Conservation (phyloP, 192 early-diverging fungal species). For the Phycomyces blakesleeanus region DNA sequence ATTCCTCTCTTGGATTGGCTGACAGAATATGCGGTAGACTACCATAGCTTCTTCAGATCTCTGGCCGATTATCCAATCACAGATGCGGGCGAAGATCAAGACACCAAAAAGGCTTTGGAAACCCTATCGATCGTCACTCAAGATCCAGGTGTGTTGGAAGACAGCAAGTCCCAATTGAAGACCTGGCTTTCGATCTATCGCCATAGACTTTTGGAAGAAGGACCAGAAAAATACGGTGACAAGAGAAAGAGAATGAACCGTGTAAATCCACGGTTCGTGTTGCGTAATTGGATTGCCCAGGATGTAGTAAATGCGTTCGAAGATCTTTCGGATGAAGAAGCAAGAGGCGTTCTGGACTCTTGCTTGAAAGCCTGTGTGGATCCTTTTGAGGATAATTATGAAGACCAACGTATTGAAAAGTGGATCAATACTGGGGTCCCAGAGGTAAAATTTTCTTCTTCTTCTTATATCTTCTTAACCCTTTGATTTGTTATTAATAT, state of each 20-base stretch:
- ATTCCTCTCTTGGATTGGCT: slow-evolving; percentile 69
- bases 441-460: slow-evolving; percentile 22
- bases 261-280: slow-evolving; percentile 72
- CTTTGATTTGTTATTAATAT: slow-evolving; percentile 23
- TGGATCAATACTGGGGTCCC: slow-evolving; percentile 36
- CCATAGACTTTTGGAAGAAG: slow-evolving; percentile 42
- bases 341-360: slow-evolving; percentile 36
- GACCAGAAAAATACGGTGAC: slow-evolving; percentile 13
- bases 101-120: slow-evolving; percentile 16
- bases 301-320: slow-evolving; percentile 55
- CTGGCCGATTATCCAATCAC: slow-evolving; percentile 53
- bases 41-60: slow-evolving; percentile 69
- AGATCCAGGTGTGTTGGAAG: slow-evolving; percentile 24
- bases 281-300: slow-evolving; percentile 79
- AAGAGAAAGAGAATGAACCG: slow-evolving; percentile 57
- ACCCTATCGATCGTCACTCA: slow-evolving; percentile 28
- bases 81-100: slow-evolving; percentile 11
- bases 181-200: slow-evolving; percentile 59
- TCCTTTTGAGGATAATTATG: slow-evolving; percentile 49
- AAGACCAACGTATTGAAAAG: slow-evolving; percentile 9
- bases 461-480: slow-evolving; percentile 5
- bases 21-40: slow-evolving; percentile 62
- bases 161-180: slow-evolving; percentile 33
- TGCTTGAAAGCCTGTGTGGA: slow-evolving; percentile 52
- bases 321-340: slow-evolving; percentile 35